Evolutionary conservation across 1,284 basidiomycete species (phyloP).

Genomic region (Ustilago sp.): DNA sequence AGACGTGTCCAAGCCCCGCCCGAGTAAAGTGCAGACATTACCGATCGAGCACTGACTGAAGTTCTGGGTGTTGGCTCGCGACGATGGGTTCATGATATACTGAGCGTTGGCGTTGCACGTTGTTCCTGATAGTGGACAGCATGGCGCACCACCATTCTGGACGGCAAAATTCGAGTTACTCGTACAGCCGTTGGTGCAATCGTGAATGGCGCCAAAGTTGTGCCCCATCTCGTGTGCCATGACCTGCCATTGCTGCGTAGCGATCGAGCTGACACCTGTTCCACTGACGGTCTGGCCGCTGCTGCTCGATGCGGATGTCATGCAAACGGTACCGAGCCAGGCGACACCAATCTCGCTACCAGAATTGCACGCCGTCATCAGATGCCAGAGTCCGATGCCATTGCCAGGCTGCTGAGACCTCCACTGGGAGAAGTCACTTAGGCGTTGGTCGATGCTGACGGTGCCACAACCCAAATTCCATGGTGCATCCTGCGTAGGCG

Average conservation of each 20-base stretch:
- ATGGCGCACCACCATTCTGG: slow-evolving; percentile 70
- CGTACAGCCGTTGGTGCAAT: slow-evolving; percentile 76
- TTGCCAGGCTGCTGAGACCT: slow-evolving; percentile 79
- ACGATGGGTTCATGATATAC: slow-evolving; percentile 54
- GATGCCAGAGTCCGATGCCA: slow-evolving; percentile 85
- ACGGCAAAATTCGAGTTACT: slow-evolving; percentile 66
- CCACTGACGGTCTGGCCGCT: slow-evolving; percentile 78
- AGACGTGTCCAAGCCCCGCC: slow-evolving; percentile 68
- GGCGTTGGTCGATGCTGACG: slow-evolving; percentile 75
- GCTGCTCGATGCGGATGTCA: slow-evolving; percentile 71
- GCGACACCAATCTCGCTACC: slow-evolving; percentile 89
- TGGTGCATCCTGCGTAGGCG: slow-evolving; percentile 71
- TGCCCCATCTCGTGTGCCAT: slow-evolving; percentile 88
- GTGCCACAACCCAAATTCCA: slow-evolving; percentile 67
- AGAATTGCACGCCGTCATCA: slow-evolving; percentile 87
- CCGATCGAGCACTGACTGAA: slow-evolving; percentile 78
- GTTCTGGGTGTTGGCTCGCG: slow-evolving; percentile 51
- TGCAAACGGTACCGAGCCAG: slow-evolving; percentile 73
- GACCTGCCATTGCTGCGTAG: slow-evolving; percentile 77
- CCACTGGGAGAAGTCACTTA: slow-evolving; percentile 87
- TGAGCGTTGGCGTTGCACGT: slow-evolving; percentile 76
- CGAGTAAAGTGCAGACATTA: slow-evolving; percentile 77
- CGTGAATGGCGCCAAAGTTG: slow-evolving; percentile 88
- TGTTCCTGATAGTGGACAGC: slow-evolving; percentile 78
- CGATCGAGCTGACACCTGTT: slow-evolving; percentile 83